phyloP scores from a whole-genome alignment of 2,329 filamentous ascomycete species.

The Leptodontidium sp. region DNA sequence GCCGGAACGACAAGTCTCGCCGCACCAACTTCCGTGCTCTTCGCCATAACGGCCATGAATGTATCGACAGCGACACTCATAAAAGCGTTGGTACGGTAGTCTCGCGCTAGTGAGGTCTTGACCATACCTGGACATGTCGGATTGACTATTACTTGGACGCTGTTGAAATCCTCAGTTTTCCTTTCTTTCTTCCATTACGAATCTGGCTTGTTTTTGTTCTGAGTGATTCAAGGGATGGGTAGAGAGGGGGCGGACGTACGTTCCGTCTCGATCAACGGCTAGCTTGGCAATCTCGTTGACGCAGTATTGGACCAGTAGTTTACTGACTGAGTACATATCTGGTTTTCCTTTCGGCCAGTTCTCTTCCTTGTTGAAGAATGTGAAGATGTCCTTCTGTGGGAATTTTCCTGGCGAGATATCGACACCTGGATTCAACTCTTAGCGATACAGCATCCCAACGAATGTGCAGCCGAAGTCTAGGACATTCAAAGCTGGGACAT shows the following conservation, averaged over 20 bases:
- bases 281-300: slow-evolving; percentile 41
- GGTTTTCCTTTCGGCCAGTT: slow-evolving; percentile 31
- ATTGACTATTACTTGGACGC: slow-evolving; percentile 39
- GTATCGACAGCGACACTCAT: slow-evolving; percentile 27
- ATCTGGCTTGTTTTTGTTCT: background rate
- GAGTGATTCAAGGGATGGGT: background rate
- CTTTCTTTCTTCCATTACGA: background rate
- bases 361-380: slow-evolving; percentile 35
- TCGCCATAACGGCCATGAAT: slow-evolving; percentile 36
- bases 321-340: slow-evolving; percentile 39
- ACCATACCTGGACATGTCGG: slow-evolving; percentile 41
- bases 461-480: background rate
- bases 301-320: slow-evolving; percentile 42
- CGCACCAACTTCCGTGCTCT: slow-evolving; percentile 46
- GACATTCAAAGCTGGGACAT: background rate
- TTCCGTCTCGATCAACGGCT: slow-evolving; percentile 32
- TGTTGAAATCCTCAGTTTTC: background rate
- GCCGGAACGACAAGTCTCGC: slow-evolving; percentile 44
- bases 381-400: slow-evolving; percentile 38
- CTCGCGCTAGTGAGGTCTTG: slow-evolving; percentile 39
- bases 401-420: slow-evolving; percentile 27
- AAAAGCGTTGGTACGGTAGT: slow-evolving; percentile 34
- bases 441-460: background rate
- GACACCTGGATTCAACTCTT: slow-evolving; percentile 14
- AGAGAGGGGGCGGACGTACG: slow-evolving; percentile 20